These are phyloP conservation scores for Suillus subluteus DNA, from an alignment of 768 basidiomycete species.

Conservation along the genomic window DNA sequence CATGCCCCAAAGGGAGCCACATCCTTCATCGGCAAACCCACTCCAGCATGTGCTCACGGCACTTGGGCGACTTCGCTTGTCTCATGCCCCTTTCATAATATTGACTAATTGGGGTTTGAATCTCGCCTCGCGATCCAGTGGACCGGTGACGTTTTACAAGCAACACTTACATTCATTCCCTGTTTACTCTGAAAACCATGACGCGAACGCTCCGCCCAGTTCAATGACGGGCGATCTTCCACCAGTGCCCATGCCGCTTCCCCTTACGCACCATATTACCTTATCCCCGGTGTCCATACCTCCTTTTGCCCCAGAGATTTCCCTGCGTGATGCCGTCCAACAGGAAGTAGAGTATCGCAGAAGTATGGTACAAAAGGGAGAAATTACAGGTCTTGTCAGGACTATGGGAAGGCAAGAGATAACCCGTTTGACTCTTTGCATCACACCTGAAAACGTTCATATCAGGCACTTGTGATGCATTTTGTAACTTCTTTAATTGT, in stretches of 20 bases:
- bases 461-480: conserved; percentile 6
- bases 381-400: conserved; percentile 32
- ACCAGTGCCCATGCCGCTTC: conserved; percentile 22
- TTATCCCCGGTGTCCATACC: conserved; percentile 31
- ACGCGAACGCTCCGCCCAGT: conserved; percentile 1
- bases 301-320: conserved; percentile 16
- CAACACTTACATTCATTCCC: conserved; percentile 59
- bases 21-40: conserved; percentile 29
- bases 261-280: conserved; percentile 45
- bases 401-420: conserved; percentile 26
- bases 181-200: conserved; percentile 22
- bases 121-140: conserved; percentile 22
- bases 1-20: conserved; percentile 11
- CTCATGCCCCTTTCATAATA: conserved; percentile 53
- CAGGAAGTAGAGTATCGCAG: conserved; percentile 26
- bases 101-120: conserved; percentile 68
- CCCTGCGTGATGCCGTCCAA: conserved; percentile 19
- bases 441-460: conserved; percentile 25
- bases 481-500: background rate
- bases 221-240: conserved; percentile 8
- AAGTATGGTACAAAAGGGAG: conserved; percentile 20
- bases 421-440: conserved; percentile 27
- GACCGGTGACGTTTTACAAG: conserved; percentile 39
- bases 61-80: conserved; percentile 50
- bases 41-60: conserved; percentile 52